Conservation (phyloP, 176 grass and related monocot species). For the Carex pumila region DNA sequence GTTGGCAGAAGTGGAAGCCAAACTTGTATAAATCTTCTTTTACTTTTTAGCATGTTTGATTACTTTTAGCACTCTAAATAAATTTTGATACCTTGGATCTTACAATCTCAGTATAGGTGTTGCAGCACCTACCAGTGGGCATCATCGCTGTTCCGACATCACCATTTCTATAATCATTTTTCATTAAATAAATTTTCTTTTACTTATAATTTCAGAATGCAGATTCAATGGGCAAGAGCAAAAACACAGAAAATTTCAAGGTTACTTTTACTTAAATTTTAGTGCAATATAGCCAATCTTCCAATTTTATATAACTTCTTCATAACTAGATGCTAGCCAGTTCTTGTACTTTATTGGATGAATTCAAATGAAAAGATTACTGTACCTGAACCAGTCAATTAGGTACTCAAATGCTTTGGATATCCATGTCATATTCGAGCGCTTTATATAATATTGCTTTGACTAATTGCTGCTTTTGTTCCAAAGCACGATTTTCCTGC, state of each 20-base stretch:
- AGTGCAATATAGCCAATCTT: not conserved
- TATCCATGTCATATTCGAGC: not conserved
- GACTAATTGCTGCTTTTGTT: not conserved
- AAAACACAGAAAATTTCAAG: not conserved
- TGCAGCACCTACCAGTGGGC: not conserved
- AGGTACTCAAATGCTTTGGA: not conserved
- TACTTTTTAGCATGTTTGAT: not conserved
- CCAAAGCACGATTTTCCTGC: not conserved
- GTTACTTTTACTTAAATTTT: not conserved
- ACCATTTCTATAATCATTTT: not conserved
- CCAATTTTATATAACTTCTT: not conserved
- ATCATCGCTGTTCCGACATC: not conserved
- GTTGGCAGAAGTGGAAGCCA: slow-evolving; percentile 73
- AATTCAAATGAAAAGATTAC: not conserved
- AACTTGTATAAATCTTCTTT: slow-evolving; percentile 32
- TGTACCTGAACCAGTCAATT: not conserved
- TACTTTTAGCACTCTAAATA: not conserved
- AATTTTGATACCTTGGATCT: not conserved
- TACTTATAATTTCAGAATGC: not conserved
- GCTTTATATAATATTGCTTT: not conserved
- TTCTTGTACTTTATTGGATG: not conserved
- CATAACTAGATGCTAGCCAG: not conserved
- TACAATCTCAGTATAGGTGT: not conserved
- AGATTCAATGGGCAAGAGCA: not conserved
- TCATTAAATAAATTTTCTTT: not conserved